A percentile compares a stretch with the other conserved stretches of the same genome.
Conservation (phyloP, 352 stramenopile genomes). For the Pythium guiyangense region DNA sequence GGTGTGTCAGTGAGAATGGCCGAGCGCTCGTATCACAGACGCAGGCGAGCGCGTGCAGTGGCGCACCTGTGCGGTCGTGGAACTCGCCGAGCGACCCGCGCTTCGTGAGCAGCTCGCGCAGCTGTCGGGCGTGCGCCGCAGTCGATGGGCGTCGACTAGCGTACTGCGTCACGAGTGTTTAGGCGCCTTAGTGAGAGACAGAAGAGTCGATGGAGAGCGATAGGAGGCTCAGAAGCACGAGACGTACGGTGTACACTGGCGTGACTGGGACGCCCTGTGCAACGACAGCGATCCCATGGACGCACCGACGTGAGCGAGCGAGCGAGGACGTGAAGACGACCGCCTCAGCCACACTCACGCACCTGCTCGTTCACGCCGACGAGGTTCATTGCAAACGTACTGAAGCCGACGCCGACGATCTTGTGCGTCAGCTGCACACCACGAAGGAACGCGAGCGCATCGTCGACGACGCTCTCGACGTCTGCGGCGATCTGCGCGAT, state of each 20-base stretch:
- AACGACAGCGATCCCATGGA: neutral
- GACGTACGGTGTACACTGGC: slow-evolving; percentile 69
- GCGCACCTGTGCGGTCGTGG: slow-evolving; percentile 64
- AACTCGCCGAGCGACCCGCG: slow-evolving; percentile 45
- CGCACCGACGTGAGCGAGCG: neutral
- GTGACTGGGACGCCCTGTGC: slow-evolving; percentile 52
- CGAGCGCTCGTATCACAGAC: neutral
- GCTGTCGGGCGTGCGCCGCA: slow-evolving; percentile 38
- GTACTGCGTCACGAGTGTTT: slow-evolving; percentile 38
- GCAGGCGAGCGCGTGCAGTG: too few species aligned
- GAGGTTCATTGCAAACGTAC: slow-evolving; percentile 93
- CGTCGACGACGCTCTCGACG: slow-evolving; percentile 52
- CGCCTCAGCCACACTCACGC: neutral
- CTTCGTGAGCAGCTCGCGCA: slow-evolving; percentile 34
- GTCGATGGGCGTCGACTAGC: slow-evolving; percentile 46
- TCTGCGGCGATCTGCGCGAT: slow-evolving; percentile 29
- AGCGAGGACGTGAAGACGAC: neutral
- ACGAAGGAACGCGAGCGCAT: slow-evolving; percentile 46
- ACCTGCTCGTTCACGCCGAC: slow-evolving; percentile 75
- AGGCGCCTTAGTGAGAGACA: slow-evolving; percentile 1
- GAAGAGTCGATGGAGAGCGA: too few species aligned
- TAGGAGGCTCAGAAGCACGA: neutral
- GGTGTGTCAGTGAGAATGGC: neutral
- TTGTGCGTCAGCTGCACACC: slow-evolving; percentile 27
- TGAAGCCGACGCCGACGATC: slow-evolving; percentile 87